Evolutionary conservation across 495 filamentous ascomycete species (phyloP).

Genomic region (Lepidopterella palustris): DNA sequence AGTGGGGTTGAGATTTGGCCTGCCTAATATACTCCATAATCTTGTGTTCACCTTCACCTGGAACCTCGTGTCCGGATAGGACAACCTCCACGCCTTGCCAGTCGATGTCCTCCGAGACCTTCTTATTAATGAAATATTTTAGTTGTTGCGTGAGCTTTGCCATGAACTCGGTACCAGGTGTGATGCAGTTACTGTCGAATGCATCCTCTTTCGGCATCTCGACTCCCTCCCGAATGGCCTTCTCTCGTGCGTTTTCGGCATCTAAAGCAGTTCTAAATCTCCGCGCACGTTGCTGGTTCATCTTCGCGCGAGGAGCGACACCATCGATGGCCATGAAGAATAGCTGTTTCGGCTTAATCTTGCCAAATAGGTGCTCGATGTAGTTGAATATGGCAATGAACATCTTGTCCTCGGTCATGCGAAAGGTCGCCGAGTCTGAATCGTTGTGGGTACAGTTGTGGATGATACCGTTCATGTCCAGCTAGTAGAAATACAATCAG

Average conservation of each 20-base stretch:
- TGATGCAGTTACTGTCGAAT: slow-evolving; percentile 99
- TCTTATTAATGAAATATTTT: slow-evolving; percentile 98
- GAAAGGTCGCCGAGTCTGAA: slow-evolving; percentile 79
- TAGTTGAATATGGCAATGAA: slow-evolving; percentile 99
- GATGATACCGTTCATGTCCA: slow-evolving; percentile 99
- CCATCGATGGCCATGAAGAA: slow-evolving; percentile 99
- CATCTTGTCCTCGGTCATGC: slow-evolving; percentile 96
- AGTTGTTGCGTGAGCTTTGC: slow-evolving; percentile 86
- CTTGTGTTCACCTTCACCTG: slow-evolving; percentile 98
- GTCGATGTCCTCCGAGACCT: slow-evolving; percentile 91
- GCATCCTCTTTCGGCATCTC: slow-evolving; percentile 92
- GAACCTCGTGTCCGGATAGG: slow-evolving; percentile 96
- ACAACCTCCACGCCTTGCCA: slow-evolving; percentile 97
- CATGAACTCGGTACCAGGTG: slow-evolving; percentile 97
- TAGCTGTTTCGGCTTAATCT: slow-evolving; percentile 95
- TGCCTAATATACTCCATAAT: slow-evolving; percentile 99
- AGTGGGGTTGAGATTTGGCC: slow-evolving; percentile 87
- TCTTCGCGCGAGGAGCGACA: slow-evolving; percentile 95
- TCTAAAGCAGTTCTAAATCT: slow-evolving; percentile 94
- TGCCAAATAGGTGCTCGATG: slow-evolving; percentile 96
- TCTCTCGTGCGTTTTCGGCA: slow-evolving; percentile 79
- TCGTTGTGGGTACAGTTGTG: slow-evolving; percentile 99
- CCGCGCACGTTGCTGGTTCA: slow-evolving; percentile 97
- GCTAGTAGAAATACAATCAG: slow-evolving; percentile 32
- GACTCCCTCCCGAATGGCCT: slow-evolving; percentile 78